phyloP scores from a whole-genome alignment of 2,329 filamentous ascomycete species.

The Phoma sp. region DNA sequence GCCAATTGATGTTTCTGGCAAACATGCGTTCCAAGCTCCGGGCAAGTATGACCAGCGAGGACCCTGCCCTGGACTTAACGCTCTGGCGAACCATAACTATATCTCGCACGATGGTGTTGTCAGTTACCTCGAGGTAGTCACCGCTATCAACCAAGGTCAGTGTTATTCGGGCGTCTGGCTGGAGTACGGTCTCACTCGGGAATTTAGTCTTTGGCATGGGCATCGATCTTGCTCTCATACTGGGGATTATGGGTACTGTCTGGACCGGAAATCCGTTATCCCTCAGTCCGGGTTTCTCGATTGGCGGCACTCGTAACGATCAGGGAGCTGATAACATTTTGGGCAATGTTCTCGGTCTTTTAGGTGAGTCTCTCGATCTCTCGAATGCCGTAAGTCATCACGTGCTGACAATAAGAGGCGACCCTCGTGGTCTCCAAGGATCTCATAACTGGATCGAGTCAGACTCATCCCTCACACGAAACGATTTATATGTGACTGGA shows the following conservation, averaged over 20 bases:
- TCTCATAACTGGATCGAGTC: conserved; percentile 55
- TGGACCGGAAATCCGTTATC: conserved; percentile 60
- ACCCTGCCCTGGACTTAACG: conserved; percentile 51
- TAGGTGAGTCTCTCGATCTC: conserved; percentile 39
- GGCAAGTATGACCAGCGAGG: conserved; percentile 49
- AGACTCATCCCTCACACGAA: conserved; percentile 50
- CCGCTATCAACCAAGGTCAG: conserved; percentile 50
- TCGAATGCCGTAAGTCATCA: conserved; percentile 31
- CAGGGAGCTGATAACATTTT: conserved; percentile 48
- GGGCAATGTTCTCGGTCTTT: conserved; percentile 52
- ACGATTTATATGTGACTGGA: conserved; percentile 51
- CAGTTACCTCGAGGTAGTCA: conserved; percentile 51
- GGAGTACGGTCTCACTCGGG: not conserved
- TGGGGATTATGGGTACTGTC: conserved; percentile 55
- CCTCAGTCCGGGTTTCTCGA: conserved; percentile 58
- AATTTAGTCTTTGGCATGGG: conserved; percentile 53
- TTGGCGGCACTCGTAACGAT: conserved; percentile 47
- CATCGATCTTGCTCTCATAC: conserved; percentile 47
- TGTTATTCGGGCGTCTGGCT: no score
- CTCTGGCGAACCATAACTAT: conserved; percentile 49
- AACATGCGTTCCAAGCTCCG: conserved; percentile 43
- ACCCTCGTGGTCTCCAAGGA: conserved; percentile 51
- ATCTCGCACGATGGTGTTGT: conserved; percentile 44
- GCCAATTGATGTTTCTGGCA: conserved; percentile 34
- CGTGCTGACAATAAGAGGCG: conserved; percentile 39